phyloP scores from a whole-genome alignment of 805 yeast species.

The Ogataea henricii region DNA sequence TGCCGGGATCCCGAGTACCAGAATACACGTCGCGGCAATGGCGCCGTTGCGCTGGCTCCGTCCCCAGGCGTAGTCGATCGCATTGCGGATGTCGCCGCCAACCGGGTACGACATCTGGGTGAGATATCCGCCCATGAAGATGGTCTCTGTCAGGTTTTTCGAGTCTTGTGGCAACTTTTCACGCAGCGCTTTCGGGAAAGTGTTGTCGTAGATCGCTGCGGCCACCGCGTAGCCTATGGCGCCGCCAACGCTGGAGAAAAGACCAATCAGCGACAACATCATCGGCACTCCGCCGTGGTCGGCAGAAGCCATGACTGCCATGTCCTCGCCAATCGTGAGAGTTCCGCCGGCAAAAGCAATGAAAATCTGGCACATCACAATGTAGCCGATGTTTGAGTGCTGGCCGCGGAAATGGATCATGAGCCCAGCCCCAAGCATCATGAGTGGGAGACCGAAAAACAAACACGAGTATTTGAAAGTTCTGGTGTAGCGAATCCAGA shows the following conservation, averaged over 20 bases:
- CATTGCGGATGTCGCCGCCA: constrained; percentile 29
- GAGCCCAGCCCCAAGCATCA: constrained; percentile 28
- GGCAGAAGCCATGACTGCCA: constrained; percentile 42
- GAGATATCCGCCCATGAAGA: constrained; percentile 27
- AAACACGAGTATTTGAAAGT: constrained; percentile 27
- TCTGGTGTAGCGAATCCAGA: constrained; percentile 22
- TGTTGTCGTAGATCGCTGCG: constrained; percentile 40
- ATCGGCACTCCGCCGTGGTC: constrained; percentile 45
- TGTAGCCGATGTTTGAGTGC: constrained; percentile 22
- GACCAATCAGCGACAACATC: constrained; percentile 38
- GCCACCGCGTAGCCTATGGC: constrained; percentile 43
- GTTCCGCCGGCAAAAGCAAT: constrained; percentile 45
- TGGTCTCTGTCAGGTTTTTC: constrained; percentile 15
- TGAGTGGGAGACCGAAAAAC: constrained; percentile 25
- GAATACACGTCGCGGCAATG: constrained; percentile 29
- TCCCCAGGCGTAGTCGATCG: constrained; percentile 32
- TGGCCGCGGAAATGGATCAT: constrained; percentile 31
- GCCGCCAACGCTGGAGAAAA: constrained; percentile 40
- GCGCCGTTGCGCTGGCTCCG: constrained; percentile 26
- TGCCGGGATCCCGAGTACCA: constrained; percentile 27
- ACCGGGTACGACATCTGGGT: constrained; percentile 27
- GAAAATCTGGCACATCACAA: constrained; percentile 36
- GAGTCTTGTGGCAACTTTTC: constrained; percentile 30
- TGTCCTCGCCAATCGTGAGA: constrained; percentile 31
- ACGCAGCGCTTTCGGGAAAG: constrained; percentile 30